Conservation (phyloP, 208 protist species). For the Blechomonas ayalai region DNA sequence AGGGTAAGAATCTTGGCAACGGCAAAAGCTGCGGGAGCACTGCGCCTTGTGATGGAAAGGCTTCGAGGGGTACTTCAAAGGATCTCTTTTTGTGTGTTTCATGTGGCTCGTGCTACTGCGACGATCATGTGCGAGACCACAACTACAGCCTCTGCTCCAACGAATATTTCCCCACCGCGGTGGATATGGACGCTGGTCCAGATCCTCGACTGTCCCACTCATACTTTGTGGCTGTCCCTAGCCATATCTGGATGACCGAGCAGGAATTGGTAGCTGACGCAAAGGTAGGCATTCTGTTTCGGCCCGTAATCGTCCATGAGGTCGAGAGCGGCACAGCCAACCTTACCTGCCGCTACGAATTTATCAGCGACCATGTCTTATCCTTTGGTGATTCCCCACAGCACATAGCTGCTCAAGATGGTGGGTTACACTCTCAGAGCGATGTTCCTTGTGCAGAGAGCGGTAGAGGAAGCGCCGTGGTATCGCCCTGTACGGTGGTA, state of each 20-base stretch:
- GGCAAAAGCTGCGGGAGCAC: background rate
- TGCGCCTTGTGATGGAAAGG: background rate
- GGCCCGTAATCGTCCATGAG: conserved; percentile 28
- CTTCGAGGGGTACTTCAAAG: background rate
- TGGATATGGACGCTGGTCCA: background rate
- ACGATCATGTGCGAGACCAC: conserved; percentile 45
- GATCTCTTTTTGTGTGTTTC: conserved; percentile 68
- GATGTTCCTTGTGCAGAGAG: no score
- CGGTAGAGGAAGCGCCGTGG: no score
- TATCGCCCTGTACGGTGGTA: no score
- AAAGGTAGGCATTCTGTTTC: conserved; percentile 40
- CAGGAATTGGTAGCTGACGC: conserved; percentile 20
- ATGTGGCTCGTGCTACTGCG: conserved; percentile 64
- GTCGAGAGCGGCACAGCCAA: conserved; percentile 14
- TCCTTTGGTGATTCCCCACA: no score
- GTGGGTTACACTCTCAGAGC: no score
- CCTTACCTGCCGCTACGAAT: no score
- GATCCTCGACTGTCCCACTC: conserved; percentile 30
- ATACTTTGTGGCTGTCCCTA: conserved; percentile 56
- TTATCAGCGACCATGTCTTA: no score
- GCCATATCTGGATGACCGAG: conserved; percentile 29
- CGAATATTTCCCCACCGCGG: background rate
- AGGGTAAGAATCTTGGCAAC: background rate
- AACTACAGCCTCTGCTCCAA: conserved; percentile 24
- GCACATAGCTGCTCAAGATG: no score